phyloP scores from a whole-genome alignment of 306 rosid genomes.

The Corylus heterophylla region DNA sequence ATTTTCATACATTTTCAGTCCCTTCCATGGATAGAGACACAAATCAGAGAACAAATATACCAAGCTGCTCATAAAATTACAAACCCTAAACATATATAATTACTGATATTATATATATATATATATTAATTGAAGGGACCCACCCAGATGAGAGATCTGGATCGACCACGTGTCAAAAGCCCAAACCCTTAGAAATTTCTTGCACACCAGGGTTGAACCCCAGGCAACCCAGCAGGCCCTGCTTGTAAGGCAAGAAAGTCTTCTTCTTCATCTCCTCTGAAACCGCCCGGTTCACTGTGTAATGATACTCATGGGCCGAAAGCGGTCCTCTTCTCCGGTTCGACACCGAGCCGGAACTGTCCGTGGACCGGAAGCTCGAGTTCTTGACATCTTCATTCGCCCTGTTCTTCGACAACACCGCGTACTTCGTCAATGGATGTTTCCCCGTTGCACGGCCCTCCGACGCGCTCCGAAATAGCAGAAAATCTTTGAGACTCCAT shows the following conservation, averaged over 20 bases:
- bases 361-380: constrained; percentile 75
- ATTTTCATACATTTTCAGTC: constrained; percentile 25
- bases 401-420: constrained; percentile 46
- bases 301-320: constrained; percentile 87
- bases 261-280: constrained; percentile 87
- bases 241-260: constrained; percentile 85
- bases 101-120: neutral
- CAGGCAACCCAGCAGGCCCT: constrained; percentile 79
- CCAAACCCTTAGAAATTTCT: constrained; percentile 53
- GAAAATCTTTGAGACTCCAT: constrained; percentile 73
- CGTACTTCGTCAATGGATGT: constrained; percentile 54
- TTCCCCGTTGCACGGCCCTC: constrained; percentile 73
- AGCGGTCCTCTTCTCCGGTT: constrained; percentile 64
- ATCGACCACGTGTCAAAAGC: constrained; percentile 55
- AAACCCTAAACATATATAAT: neutral
- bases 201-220: constrained; percentile 66
- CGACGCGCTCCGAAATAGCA: constrained; percentile 82
- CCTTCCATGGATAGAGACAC: constrained; percentile 10
- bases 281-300: constrained; percentile 83
- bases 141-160: constrained; percentile 22
- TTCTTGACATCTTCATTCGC: constrained; percentile 54
- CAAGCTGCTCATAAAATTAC: neutral
- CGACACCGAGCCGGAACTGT: constrained; percentile 61
- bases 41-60: constrained; percentile 11
- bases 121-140: neutral